Conservation (phyloP, 2,329 filamentous ascomycete genomes). For the Pseudogymnoascus sp. region DNA sequence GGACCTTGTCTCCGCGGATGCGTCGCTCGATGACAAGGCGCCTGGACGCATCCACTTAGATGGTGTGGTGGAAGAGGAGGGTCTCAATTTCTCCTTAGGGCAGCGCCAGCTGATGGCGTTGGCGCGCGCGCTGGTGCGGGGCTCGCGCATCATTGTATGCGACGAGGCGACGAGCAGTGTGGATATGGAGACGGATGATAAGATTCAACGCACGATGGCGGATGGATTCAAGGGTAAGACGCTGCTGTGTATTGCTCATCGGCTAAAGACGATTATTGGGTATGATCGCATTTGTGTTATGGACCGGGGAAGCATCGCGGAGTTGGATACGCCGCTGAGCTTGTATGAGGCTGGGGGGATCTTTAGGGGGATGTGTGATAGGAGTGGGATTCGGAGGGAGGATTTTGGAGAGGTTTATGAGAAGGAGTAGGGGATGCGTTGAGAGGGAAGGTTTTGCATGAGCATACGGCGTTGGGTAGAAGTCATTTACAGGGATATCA, state of each 20-base stretch:
- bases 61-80: slow-evolving; percentile 81
- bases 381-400: slow-evolving; percentile 40
- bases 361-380: slow-evolving; percentile 63
- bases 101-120: slow-evolving; percentile 94
- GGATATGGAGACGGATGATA: slow-evolving; percentile 93
- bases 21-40: slow-evolving; percentile 28
- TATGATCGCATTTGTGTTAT: slow-evolving; percentile 97
- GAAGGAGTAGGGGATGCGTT: neutral
- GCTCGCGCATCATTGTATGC: slow-evolving; percentile 86
- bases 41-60: slow-evolving; percentile 70
- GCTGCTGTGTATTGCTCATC: slow-evolving; percentile 83
- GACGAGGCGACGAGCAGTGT: slow-evolving; percentile 92
- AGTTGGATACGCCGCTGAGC: slow-evolving; percentile 67
- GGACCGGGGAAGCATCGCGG: slow-evolving; percentile 79
- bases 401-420: slow-evolving; percentile 21
- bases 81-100: slow-evolving; percentile 89
- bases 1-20: slow-evolving; percentile 53
- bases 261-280: slow-evolving; percentile 81
- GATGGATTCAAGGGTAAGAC: slow-evolving; percentile 79
- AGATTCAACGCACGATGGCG: slow-evolving; percentile 85
- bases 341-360: slow-evolving; percentile 70
- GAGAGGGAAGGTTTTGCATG: neutral
- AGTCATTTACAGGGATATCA: neutral
- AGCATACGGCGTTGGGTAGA: neutral
- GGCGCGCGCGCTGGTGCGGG: slow-evolving; percentile 78